Evolutionary conservation across 345 rosid genomes (phyloP).

Genomic region (Populus tremula): DNA sequence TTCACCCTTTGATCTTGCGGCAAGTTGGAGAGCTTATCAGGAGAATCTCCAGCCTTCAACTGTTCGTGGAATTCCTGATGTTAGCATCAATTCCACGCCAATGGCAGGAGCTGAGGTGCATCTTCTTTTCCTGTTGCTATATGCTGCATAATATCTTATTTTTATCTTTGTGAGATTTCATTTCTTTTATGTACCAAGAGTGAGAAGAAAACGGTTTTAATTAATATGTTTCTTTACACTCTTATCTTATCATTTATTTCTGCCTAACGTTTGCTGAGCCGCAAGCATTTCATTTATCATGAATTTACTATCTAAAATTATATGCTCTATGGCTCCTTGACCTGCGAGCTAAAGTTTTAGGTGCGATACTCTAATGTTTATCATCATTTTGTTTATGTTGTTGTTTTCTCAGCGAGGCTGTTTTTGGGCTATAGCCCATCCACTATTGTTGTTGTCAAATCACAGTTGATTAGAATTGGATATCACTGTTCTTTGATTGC

Average conservation of each 20-base stretch:
- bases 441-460: background rate
- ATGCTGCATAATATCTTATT: background rate
- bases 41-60: conserved; percentile 89
- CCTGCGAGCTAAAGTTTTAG: background rate
- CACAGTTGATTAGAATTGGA: background rate
- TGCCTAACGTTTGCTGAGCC: background rate
- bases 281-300: background rate
- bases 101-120: conserved; percentile 55
- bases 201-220: background rate
- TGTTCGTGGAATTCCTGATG: conserved; percentile 94
- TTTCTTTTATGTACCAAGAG: background rate
- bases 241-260: background rate
- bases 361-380: background rate
- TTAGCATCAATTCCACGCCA: conserved; percentile 72
- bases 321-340: background rate
- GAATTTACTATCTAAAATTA: background rate
- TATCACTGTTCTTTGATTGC: background rate
- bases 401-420: background rate
- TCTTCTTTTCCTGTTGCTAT: background rate
- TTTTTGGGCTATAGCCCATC: background rate
- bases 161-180: background rate
- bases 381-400: background rate
- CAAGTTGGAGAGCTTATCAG: conserved; percentile 97
- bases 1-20: conserved; percentile 97
- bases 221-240: background rate